These are phyloP conservation scores for Aspergillus ellipticus DNA, from an alignment of 495 filamentous ascomycete species.

Conservation along the genomic window DNA sequence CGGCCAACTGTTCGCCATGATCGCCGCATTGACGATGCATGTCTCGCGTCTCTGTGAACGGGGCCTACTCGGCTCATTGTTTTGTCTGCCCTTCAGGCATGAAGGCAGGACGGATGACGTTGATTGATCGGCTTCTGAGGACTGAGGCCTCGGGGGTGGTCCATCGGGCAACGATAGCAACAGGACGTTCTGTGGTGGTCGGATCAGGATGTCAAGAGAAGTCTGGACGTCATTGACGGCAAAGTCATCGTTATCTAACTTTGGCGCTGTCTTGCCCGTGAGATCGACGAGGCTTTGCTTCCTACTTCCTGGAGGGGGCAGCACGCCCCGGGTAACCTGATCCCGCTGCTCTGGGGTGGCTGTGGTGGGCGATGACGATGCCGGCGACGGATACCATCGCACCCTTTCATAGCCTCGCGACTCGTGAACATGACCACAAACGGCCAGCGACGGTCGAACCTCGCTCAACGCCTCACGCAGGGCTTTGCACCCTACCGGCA, in stretches of 20 bases:
- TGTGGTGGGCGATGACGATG: not conserved
- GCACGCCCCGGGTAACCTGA: constrained; percentile 5
- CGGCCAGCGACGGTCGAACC: constrained; percentile 40
- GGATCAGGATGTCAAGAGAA: constrained; percentile 1
- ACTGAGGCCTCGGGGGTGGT: not conserved
- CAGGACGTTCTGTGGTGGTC: constrained; percentile 6
- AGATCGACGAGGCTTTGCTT: constrained; percentile 58
- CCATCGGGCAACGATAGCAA: not conserved
- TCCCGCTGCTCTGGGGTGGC: not conserved
- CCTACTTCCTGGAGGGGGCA: constrained; percentile 44
- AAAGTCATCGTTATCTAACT: constrained; percentile 40
- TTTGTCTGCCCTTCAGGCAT: constrained; percentile 2
- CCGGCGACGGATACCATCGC: constrained; percentile 25
- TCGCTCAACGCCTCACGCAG: constrained; percentile 35
- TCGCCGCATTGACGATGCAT: constrained; percentile 72
- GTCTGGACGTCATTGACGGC: constrained; percentile 3
- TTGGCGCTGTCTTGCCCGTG: constrained; percentile 41
- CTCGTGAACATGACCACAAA: constrained; percentile 52
- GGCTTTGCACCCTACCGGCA: constrained; percentile 36
- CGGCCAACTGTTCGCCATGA: constrained; percentile 64
- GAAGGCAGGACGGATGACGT: constrained; percentile 9
- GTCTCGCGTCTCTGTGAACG: constrained; percentile 56
- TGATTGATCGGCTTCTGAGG: not conserved
- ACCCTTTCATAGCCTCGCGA: constrained; percentile 45
- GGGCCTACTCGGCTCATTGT: not conserved